Evolutionary conservation across 176 grass and related monocot genomes (phyloP), one percentile per base, ranked within the genome.

Genomic region (Musa troglodytarum): DNA sequence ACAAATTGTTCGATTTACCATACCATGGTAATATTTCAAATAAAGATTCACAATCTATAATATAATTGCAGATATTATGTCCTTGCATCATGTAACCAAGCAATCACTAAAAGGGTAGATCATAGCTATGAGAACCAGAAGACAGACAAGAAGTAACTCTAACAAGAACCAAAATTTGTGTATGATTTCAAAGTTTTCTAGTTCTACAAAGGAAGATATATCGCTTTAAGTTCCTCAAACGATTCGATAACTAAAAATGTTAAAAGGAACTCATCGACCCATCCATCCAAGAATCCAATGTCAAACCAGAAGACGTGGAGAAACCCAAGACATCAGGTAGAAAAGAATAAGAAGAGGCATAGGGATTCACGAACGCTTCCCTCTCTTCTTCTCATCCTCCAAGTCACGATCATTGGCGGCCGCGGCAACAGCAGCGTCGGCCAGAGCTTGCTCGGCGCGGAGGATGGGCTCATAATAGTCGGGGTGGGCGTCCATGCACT

Each of bases 401-500:
- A 79, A 68, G 49, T 56, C 43, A 11, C 81, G 68, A 29, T 12
- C 68, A 64, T 50, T 65, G 49, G 62, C 78, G 49, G 65, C 50
- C 8, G 24, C 53, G 8, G 72, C 13, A 23, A 8, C 1, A 0
- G 82, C 52, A 15, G 76, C 77, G 13, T 79, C 82, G 51, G 78
- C 23, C 75, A 87, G 53, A 50, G 76, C 80, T 50, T 84, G 16
- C 74, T 93, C 95, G 0, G 86, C 88, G 1, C 55, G 50, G 59
- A 94, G 81, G 49, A 98, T 49, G 63, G 84, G 86, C 8, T 74
- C 84, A 59, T 99, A 99, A 78, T 89, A 91, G 58, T 94, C 88
- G 51, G 88, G 65, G 78, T 99, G 86, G 10, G 90, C 88, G 11
- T 86, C 86, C 95, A 99, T 99, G 81, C 95, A 99, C 78, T 53